phyloP scores from a whole-genome alignment of 2,329 filamentous ascomycete genomes.

The Xylaria polymorpha region DNA sequence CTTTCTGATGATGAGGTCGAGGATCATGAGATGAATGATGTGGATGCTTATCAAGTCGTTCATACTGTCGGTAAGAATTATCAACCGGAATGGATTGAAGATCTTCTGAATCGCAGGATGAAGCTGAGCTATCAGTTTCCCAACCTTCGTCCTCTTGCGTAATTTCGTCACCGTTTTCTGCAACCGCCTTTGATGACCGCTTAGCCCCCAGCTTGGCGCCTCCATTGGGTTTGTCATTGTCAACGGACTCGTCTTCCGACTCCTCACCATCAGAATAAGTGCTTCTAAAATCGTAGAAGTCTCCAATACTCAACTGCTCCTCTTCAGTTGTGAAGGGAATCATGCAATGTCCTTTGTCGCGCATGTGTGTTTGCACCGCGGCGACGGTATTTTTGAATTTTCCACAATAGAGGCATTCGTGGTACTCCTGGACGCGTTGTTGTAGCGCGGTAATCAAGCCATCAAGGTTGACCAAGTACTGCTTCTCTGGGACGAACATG shows the following conservation, averaged over 20 bases:
- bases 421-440: slow-evolving; percentile 80
- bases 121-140: slow-evolving; percentile 95
- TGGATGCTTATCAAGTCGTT: slow-evolving; percentile 76
- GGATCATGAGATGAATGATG: slow-evolving; percentile 80
- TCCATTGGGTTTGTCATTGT: slow-evolving; percentile 62
- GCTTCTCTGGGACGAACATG: slow-evolving; percentile 93
- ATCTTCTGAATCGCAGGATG: slow-evolving; percentile 87
- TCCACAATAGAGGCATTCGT: slow-evolving; percentile 89
- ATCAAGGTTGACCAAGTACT: slow-evolving; percentile 84
- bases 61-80: slow-evolving; percentile 75
- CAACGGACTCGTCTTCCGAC: slow-evolving; percentile 65
- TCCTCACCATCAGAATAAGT: slow-evolving; percentile 89
- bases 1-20: slow-evolving; percentile 76
- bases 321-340: slow-evolving; percentile 90
- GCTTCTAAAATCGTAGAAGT: slow-evolving; percentile 96
- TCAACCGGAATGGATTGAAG: slow-evolving; percentile 83
- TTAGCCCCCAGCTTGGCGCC: slow-evolving; percentile 78
- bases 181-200: slow-evolving; percentile 64
- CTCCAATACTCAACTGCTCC: slow-evolving; percentile 92
- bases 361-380: slow-evolving; percentile 95
- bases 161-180: slow-evolving; percentile 65
- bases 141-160: slow-evolving; percentile 79
- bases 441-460: slow-evolving; percentile 83
- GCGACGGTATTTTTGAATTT: slow-evolving; percentile 82
- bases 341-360: slow-evolving; percentile 95